phyloP scores from a whole-genome alignment of 1,284 basidiomycete species.

The Trichosporon inkin region DNA sequence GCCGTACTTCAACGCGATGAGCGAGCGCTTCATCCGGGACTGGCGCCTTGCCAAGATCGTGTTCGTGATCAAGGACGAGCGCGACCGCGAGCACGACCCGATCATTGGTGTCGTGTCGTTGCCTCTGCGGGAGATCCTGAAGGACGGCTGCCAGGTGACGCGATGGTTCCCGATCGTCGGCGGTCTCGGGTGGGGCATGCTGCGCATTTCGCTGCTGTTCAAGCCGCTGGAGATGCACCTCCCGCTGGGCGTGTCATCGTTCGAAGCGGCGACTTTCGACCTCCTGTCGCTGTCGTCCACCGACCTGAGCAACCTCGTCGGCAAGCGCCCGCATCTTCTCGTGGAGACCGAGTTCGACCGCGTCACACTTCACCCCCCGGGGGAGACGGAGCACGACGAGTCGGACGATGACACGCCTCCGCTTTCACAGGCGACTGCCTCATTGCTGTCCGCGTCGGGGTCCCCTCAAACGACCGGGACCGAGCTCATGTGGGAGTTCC shows the following conservation, averaged over 20 bases:
- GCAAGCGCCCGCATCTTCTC: conserved; percentile 28
- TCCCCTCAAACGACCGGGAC: neutral
- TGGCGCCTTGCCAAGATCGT: conserved; percentile 51
- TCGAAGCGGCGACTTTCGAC: conserved; percentile 45
- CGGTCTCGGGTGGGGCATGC: conserved; percentile 47
- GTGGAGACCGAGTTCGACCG: conserved; percentile 42
- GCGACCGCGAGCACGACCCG: conserved; percentile 50
- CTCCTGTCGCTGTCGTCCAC: conserved; percentile 30
- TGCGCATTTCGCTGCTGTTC: conserved; percentile 49
- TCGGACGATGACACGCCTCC: conserved; percentile 3
- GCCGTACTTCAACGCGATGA: conserved; percentile 54
- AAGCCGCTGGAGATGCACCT: conserved; percentile 48
- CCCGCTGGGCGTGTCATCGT: conserved; percentile 39
- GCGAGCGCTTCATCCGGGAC: conserved; percentile 53
- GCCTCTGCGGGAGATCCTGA: conserved; percentile 35
- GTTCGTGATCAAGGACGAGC: conserved; percentile 51
- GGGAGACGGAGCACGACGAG: neutral
- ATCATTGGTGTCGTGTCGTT: conserved; percentile 43
- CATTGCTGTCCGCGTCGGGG: neutral
- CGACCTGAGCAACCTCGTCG: conserved; percentile 16
- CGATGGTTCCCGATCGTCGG: conserved; percentile 47
- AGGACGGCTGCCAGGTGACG: conserved; percentile 36
- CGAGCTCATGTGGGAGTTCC: conserved; percentile 24
- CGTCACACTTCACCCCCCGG: neutral
- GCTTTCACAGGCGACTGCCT: neutral